Percentiles rank a stretch among this genome's conserved stretches.
phyloP scores from a whole-genome alignment of 164 flowering plant genomes.

The Chimonanthus salicifolius region DNA sequence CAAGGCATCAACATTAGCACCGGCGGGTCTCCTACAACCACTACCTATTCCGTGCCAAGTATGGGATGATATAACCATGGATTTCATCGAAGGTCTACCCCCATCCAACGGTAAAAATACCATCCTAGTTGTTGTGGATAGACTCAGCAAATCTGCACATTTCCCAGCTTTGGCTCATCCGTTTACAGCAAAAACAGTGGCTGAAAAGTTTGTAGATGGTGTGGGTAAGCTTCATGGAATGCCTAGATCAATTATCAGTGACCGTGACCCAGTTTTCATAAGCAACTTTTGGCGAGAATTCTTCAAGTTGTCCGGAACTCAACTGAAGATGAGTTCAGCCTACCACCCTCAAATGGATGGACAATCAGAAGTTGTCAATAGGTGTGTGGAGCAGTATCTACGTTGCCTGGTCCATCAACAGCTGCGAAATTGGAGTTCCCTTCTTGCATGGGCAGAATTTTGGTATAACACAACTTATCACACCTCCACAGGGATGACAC shows the following conservation, averaged over 20 bases:
- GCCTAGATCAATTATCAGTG: background rate
- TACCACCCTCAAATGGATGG: conserved; percentile 1
- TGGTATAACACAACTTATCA: background rate
- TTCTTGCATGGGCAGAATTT: background rate
- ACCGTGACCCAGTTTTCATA: background rate
- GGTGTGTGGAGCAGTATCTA: background rate
- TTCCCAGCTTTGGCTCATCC: background rate
- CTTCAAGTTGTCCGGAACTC: background rate
- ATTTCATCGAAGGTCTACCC: conserved; percentile 1
- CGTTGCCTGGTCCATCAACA: background rate
- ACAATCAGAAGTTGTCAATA: background rate
- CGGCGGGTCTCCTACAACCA: conserved; percentile 1
- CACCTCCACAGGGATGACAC: background rate
- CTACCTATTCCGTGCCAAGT: background rate
- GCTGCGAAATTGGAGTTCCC: background rate
- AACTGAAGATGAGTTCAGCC: background rate
- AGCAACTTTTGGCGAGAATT: background rate
- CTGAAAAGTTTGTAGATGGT: background rate
- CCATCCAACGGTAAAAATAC: background rate
- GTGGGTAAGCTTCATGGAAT: background rate
- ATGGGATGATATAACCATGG: conserved; percentile 6
- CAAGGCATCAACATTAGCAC: background rate
- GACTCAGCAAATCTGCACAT: background rate
- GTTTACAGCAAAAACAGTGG: background rate
- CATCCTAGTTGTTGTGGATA: background rate